Percentiles rank a stretch among this genome's conserved stretches.
Conservation (phyloP, 768 basidiomycete genomes). For the Fibroporia radiculosa region DNA sequence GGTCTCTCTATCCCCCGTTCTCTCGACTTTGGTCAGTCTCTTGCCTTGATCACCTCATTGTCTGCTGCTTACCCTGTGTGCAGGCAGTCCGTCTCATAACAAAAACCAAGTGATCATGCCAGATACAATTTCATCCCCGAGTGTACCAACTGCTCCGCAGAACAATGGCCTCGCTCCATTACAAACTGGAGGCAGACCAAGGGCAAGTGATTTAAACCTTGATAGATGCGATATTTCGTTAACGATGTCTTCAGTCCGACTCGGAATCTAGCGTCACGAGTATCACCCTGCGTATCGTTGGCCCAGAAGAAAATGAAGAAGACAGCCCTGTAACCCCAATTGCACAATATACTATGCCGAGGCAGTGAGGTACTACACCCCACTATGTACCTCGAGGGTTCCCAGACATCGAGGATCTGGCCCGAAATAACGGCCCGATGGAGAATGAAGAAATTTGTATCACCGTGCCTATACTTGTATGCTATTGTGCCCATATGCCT, state of each 20-base stretch:
- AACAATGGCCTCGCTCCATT: neutral
- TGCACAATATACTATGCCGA: neutral
- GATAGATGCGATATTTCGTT: neutral
- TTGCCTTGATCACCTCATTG: too few relatives aligned
- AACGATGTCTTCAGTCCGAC: neutral
- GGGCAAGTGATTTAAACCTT: neutral
- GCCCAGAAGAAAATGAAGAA: neutral
- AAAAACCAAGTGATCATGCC: too few relatives aligned
- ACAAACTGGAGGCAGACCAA: neutral
- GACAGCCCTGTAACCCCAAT: neutral
- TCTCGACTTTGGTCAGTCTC: too few relatives aligned
- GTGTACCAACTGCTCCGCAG: neutral
- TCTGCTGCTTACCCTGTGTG: too few relatives aligned
- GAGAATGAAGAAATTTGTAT: neutral
- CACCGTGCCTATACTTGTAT: neutral
- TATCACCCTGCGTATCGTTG: neutral
- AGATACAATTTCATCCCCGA: neutral
- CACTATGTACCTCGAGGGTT: neutral
- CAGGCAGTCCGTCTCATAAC: too few relatives aligned
- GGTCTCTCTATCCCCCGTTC: too few relatives aligned
- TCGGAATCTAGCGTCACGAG: neutral
- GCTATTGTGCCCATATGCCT: neutral
- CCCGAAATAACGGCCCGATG: neutral
- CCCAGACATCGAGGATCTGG: neutral
- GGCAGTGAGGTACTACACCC: neutral